phyloP scores from a whole-genome alignment of 1,284 basidiomycete genomes.

The Garcileccinum viscosum region DNA sequence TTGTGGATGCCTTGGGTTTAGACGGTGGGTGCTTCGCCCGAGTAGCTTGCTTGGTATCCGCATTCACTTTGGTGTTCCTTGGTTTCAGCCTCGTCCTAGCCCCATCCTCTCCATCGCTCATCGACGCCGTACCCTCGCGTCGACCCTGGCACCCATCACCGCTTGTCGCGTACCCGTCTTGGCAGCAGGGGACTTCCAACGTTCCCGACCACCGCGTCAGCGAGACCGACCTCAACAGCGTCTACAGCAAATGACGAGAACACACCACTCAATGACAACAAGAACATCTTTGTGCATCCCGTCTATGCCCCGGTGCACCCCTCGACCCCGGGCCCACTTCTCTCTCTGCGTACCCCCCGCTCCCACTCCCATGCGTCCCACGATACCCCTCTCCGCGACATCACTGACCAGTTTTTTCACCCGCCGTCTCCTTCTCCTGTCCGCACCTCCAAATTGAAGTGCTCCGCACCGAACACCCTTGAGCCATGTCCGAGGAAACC shows the following conservation, averaged over 20 bases:
- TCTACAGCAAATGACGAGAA: constrained; percentile 32
- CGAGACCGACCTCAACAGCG: constrained; percentile 6
- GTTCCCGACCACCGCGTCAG: constrained; percentile 14
- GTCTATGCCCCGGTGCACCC: constrained; percentile 15
- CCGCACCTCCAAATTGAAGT: constrained; percentile 31
- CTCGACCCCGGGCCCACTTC: constrained; percentile 25
- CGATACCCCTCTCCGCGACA: constrained; percentile 35
- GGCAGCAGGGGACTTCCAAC: constrained; percentile 24
- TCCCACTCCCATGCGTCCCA: constrained; percentile 25
- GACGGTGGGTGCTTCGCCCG: constrained; percentile 10
- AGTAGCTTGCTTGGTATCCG: constrained; percentile 12
- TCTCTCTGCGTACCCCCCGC: constrained; percentile 28
- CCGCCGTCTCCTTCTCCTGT: constrained; percentile 39
- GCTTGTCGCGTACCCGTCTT: constrained; percentile 36
- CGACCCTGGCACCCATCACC: constrained; percentile 22
- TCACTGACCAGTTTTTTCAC: constrained; percentile 43
- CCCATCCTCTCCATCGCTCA: constrained; percentile 14
- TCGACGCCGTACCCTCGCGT: constrained; percentile 3
- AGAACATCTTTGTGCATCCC: constrained; percentile 10
- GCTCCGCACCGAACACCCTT: constrained; percentile 13
- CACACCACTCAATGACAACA: constrained; percentile 19
- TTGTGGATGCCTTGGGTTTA: constrained; percentile 17
- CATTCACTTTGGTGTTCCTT: constrained; percentile 15
- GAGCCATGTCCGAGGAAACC: constrained; percentile 43
- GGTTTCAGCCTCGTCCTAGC: constrained; percentile 28